Evolutionary conservation across 257 asterid species (phyloP), one percentile per base, ranked within the genome.

Genomic region (Jacaranda copaia): DNA sequence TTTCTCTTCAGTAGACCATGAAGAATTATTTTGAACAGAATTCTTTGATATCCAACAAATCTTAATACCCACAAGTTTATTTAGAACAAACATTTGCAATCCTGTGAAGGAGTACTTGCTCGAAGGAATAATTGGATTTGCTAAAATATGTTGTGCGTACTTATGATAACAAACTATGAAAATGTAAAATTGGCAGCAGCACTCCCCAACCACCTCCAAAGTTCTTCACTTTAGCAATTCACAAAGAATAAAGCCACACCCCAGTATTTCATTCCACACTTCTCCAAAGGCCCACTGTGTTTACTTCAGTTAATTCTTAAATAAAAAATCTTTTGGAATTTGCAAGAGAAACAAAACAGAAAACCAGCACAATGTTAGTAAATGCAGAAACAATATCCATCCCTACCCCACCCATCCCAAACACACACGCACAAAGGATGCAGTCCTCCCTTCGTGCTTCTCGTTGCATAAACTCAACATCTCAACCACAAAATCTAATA

Each of bases 221-320:
- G 36, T 11, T 10, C 16, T 57, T 69, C 0, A 6, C 53, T 10
- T 48, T 56, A 10, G 53, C 73, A 71, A 53, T 52, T 39, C 20
- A 15, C 39, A 35, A 52, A 52, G 13, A 52, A 55, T 52, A 42
- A 78, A 53, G 49, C 40, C 45, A 52, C 59, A 36, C 62, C 39
- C 52, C 42, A 52, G 15, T 20, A 53, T 63, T 49, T 43, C 56
- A 40, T 25, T 51, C 58, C 36, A 57, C 79, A 55, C 56, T 72
- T 48, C 58, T n/a, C 45, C 59, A 11, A 77, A 62, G 35, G 25
- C 20, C 49, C 38, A 62, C 53, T 11, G 42, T 16, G 16, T 18
- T 32, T 61, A n/a, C 13, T 43, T 43, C 13, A 32, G 19, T 11
- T 53, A 10, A 6, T 66, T 53, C 16, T 8, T 14, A 40, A 59